These are phyloP conservation scores for Talaromyces sp. DNA, from an alignment of 2,329 filamentous ascomycete genomes.

Conservation along the genomic window DNA sequence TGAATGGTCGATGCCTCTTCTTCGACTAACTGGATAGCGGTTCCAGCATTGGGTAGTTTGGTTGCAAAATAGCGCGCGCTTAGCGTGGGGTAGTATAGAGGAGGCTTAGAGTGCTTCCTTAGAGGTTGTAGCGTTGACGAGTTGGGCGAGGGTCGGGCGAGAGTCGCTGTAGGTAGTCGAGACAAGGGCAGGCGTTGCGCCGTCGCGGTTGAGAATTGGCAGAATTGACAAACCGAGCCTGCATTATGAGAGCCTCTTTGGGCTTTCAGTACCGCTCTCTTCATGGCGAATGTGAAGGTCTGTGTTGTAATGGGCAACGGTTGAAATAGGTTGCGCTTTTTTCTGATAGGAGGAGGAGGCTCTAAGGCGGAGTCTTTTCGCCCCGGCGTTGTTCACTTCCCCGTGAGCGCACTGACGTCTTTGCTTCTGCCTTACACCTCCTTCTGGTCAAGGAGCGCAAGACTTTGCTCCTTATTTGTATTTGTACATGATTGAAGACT, in stretches of 20 bases:
- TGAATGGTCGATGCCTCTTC: slow-evolving; percentile 33
- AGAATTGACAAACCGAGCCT: slow-evolving; percentile 42
- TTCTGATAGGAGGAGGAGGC: slow-evolving; percentile 20
- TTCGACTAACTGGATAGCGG: slow-evolving; percentile 34
- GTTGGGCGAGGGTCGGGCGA: slow-evolving; percentile 9
- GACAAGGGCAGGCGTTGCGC: slow-evolving; percentile 24
- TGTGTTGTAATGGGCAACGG: not conserved
- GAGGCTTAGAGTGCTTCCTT: slow-evolving; percentile 12
- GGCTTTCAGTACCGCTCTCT: slow-evolving; percentile 35
- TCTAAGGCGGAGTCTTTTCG: slow-evolving; percentile 34
- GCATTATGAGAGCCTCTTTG: slow-evolving; percentile 27
- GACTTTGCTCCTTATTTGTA: slow-evolving; percentile 9
- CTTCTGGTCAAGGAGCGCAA: slow-evolving; percentile 19
- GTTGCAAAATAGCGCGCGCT: slow-evolving; percentile 24
- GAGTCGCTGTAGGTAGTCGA: slow-evolving; percentile 12
- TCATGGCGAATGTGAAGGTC: slow-evolving; percentile 33
- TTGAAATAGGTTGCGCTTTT: slow-evolving; percentile 11
- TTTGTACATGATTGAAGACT: slow-evolving; percentile 8
- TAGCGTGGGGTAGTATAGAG: slow-evolving; percentile 3
- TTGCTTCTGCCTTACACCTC: slow-evolving; percentile 27
- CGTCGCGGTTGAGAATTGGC: slow-evolving; percentile 35
- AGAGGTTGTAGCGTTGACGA: slow-evolving; percentile 22
- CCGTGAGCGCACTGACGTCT: slow-evolving; percentile 29
- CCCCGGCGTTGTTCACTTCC: slow-evolving; percentile 26
- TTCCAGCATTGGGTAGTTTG: slow-evolving; percentile 17